Evolutionary conservation across 2,329 filamentous ascomycete genomes (phyloP).

Genomic region (Endoconidiophora laricicola): DNA sequence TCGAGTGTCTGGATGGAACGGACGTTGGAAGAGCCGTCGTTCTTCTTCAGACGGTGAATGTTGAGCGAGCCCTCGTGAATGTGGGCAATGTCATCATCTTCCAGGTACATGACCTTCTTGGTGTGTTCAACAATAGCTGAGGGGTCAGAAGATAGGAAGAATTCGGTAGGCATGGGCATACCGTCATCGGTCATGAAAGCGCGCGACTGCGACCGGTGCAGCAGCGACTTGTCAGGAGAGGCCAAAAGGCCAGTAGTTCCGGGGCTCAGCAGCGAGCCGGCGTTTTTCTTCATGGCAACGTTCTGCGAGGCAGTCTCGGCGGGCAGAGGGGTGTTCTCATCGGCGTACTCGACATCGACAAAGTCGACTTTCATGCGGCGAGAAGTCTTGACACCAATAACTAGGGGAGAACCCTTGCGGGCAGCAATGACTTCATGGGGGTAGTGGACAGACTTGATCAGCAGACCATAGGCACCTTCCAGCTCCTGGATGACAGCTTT

Average conservation of each 20-base stretch:
- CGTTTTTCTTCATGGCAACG: constrained; percentile 83
- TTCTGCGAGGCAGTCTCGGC: constrained; percentile 94
- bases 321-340: constrained; percentile 66
- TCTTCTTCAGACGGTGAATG: constrained; percentile 95
- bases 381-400: constrained; percentile 85
- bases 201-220: constrained; percentile 95
- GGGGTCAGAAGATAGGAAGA: constrained; percentile 97
- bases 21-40: constrained; percentile 90
- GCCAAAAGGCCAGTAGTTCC: constrained; percentile 48
- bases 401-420: constrained; percentile 93
- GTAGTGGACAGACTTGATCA: constrained; percentile 97
- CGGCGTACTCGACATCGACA: constrained; percentile 93
- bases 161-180: constrained; percentile 93
- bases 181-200: constrained; percentile 98
- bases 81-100: constrained; percentile 98
- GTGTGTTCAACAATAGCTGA: constrained; percentile 98
- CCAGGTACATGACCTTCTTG: constrained; percentile 99
- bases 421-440: constrained; percentile 95
- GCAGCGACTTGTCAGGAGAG: constrained; percentile 89
- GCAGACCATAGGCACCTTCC: constrained; percentile 88
- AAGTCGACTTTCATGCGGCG: constrained; percentile 99
- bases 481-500: constrained; percentile 98
- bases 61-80: constrained; percentile 98
- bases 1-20: constrained; percentile 97
- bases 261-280: constrained; percentile 49